Evolutionary conservation across 108 stramenopile genomes (phyloP).

Genomic region (Nannochloropsis salina): DNA sequence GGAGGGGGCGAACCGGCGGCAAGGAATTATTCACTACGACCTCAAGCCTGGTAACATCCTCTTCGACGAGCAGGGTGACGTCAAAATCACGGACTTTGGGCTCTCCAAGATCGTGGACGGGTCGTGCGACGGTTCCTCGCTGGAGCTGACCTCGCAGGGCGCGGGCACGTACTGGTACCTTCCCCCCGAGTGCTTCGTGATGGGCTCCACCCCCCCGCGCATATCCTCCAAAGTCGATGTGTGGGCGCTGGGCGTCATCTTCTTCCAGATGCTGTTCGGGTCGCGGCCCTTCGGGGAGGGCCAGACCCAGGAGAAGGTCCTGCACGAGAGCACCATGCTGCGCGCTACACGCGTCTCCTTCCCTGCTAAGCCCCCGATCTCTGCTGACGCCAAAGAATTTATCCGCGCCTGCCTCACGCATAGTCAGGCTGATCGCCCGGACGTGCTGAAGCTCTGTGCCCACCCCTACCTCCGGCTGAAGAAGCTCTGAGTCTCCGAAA

Average conservation of each 20-base stretch:
- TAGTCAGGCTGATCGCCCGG: slow-evolving; percentile 78
- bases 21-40: slow-evolving; percentile 98
- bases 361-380: slow-evolving; percentile 70
- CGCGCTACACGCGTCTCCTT: slow-evolving; percentile 80
- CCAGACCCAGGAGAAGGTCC: slow-evolving; percentile 80
- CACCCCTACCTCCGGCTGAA: slow-evolving; percentile 62
- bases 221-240: slow-evolving; percentile 85
- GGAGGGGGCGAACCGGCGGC: slow-evolving; percentile 59
- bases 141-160: slow-evolving; percentile 98
- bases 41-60: slow-evolving; percentile 91
- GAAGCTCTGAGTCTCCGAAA: background rate
- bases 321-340: slow-evolving; percentile 79
- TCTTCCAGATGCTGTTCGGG: slow-evolving; percentile 97
- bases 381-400: slow-evolving; percentile 83
- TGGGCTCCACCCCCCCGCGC: slow-evolving; percentile 41
- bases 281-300: slow-evolving; percentile 96
- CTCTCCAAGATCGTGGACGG: slow-evolving; percentile 61
- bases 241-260: slow-evolving; percentile 97
- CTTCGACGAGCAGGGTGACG: slow-evolving; percentile 86
- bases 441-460: slow-evolving; percentile 71
- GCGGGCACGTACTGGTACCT: slow-evolving; percentile 99
- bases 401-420: slow-evolving; percentile 81
- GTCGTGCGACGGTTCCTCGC: slow-evolving; percentile 58
- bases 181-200: slow-evolving; percentile 96
- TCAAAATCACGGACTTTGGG: slow-evolving; percentile 99